A percentile compares a stretch with the other conserved stretches of the same genome.
These are phyloP conservation scores for Venturia pyrina DNA, from an alignment of 2,329 filamentous ascomycete genomes.

Conservation along the genomic window DNA sequence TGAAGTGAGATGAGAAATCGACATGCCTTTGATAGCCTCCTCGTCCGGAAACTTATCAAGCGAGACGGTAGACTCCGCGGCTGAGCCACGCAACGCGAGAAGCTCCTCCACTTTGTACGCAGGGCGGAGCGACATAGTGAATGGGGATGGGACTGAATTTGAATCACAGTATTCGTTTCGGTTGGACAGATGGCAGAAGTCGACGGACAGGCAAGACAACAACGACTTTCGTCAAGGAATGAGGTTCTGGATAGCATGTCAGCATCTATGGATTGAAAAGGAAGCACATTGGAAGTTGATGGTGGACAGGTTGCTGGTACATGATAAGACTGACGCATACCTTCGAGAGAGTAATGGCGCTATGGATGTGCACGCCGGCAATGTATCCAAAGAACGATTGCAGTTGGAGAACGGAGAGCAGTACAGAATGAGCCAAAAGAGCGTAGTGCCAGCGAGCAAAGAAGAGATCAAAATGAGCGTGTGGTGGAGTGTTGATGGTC, in stretches of 20 bases:
- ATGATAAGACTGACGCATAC: neutral
- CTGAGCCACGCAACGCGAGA: conserved; percentile 30
- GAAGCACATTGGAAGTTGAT: neutral
- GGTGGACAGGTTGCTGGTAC: neutral
- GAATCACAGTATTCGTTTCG: neutral
- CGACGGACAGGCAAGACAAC: conserved; percentile 1
- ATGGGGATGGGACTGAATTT: neutral
- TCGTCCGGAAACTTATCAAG: conserved; percentile 32
- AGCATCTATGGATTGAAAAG: neutral
- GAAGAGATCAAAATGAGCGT: conserved; percentile 11
- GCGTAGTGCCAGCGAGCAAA: neutral
- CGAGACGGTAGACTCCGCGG: conserved; percentile 32
- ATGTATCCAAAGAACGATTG: conserved; percentile 12
- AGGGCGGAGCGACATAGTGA: neutral
- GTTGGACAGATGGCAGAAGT: neutral
- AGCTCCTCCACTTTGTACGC: conserved; percentile 32
- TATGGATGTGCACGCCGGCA: conserved; percentile 10
- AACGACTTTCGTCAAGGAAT: conserved; percentile 10
- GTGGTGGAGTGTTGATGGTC: conserved; percentile 8
- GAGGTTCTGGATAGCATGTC: neutral
- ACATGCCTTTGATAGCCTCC: conserved; percentile 32
- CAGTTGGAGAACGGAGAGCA: conserved; percentile 1
- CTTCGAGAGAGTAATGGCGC: conserved; percentile 7
- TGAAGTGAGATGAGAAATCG: neutral
- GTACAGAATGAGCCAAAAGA: conserved; percentile 8